Evolutionary conservation across 306 rosid genomes (phyloP), one percentile per base, ranked within the genome.

Genomic region (Ormosia semicastrata): DNA sequence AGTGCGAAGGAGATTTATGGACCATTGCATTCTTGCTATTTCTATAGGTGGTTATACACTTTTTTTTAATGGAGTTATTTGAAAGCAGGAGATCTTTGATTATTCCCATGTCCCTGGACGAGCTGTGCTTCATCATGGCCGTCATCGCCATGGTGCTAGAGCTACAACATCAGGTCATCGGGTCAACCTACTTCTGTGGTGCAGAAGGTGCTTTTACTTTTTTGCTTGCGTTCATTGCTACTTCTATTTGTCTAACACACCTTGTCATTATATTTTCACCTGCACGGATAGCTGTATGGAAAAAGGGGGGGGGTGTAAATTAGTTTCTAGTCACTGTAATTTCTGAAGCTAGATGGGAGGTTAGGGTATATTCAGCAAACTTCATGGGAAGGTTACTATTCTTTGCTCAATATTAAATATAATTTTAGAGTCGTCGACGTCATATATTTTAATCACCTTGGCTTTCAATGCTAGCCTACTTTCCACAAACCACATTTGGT

Each of bases 81-180:
- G 66, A 66, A 90, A 74, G 29, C 88, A 87, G 90, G 90, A 87
- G 82, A 78, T 69, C 50, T 87, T 78, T 57, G 90, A 87, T 53
- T 84, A 81, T 49, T 81, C 82, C 47, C 88, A 87, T 84, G 80
- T 78, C 60, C 85, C 90, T 58, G 90, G 90, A 65, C 84, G 56
- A 78, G 90, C 88, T 63, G 85, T 87, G 64, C 90, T 87, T 81
- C 90, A 87, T 82, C 88, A 82, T 78, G 88, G 90, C 18, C 86
- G 88, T 29, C 86, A 87, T 79, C 90, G 90, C 65, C 90, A 87
- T 87, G 88, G 90, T 69, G 88, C 90, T n/a, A 82, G 90, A 70
- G 90, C 88, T 62, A 87, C 90, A 15, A 72, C 78, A 8, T 76
- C 88, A 15, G 90, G 90, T 30, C 80, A 78, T 56, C 86, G 90